Percentiles rank a stretch among this genome's conserved stretches.
These are phyloP conservation scores for Periconia sp. DNA, from an alignment of 2,329 filamentous ascomycete genomes.

Conservation along the genomic window DNA sequence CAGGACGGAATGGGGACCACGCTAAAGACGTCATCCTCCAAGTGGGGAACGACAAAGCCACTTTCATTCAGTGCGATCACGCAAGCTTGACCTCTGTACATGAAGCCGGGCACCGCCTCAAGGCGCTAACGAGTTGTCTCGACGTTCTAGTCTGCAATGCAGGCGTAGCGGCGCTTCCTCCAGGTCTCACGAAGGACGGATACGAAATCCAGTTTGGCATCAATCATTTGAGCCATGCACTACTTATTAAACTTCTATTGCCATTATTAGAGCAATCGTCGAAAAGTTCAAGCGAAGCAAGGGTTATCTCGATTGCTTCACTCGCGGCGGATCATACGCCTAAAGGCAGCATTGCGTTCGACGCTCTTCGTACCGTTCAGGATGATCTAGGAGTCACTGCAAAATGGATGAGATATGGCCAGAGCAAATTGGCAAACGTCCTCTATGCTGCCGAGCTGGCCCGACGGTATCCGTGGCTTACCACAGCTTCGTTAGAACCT, in stretches of 20 bases:
- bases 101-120: too few species aligned
- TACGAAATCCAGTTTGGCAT: conserved; percentile 55
- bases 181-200: conserved; percentile 46
- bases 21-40: conserved; percentile 38
- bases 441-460: conserved; percentile 50
- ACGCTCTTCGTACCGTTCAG: too few species aligned
- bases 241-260: conserved; percentile 48
- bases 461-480: conserved; percentile 48
- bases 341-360: too few species aligned
- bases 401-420: too few species aligned
- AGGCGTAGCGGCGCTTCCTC: conserved; percentile 34
- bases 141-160: conserved; percentile 51
- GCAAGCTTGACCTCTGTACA: conserved; percentile 35
- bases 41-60: too few species aligned
- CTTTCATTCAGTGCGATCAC: conserved; percentile 35
- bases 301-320: too few species aligned
- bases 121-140: conserved; percentile 31
- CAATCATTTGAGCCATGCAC: conserved; percentile 52
- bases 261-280: conserved; percentile 44
- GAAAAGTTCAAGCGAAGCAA: too few species aligned
- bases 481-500: conserved; percentile 49
- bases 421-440: conserved; percentile 56
- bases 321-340: too few species aligned
- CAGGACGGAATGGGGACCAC: conserved; percentile 41
- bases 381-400: too few species aligned